phyloP scores from a whole-genome alignment of 1,284 basidiomycete genomes.

The Trametes polyzona region DNA sequence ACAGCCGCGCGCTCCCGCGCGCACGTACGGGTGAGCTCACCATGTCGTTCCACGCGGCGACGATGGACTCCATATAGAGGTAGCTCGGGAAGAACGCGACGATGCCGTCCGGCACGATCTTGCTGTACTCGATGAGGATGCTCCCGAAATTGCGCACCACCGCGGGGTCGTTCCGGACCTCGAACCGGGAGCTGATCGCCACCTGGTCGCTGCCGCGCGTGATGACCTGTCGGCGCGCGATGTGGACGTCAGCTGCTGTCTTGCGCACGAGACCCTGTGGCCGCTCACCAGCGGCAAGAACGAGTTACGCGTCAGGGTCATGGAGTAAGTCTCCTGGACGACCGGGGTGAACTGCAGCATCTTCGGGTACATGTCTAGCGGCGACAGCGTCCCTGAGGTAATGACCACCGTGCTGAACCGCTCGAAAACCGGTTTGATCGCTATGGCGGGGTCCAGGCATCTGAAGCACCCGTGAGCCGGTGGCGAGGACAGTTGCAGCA shows the following conservation, averaged over 20 bases:
- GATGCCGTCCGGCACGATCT: constrained; percentile 98
- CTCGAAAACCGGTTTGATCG: constrained; percentile 98
- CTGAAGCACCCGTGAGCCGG: constrained; percentile 43
- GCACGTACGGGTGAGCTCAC: constrained; percentile 47
- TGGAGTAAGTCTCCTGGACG: constrained; percentile 96
- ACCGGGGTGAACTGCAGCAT: constrained; percentile 99
- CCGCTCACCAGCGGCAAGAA: constrained; percentile 90
- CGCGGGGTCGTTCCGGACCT: constrained; percentile 98
- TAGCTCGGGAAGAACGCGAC: constrained; percentile 99
- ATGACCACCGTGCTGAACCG: constrained; percentile 98
- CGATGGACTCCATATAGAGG: constrained; percentile 99
- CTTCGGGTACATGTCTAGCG: constrained; percentile 99
- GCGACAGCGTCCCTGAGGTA: constrained; percentile 98
- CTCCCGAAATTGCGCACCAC: constrained; percentile 99
- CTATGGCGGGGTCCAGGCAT: constrained; percentile 96
- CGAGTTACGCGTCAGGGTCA: constrained; percentile 96
- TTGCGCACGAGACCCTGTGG: not conserved
- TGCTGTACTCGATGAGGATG: constrained; percentile 97
- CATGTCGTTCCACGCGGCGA: constrained; percentile 99
- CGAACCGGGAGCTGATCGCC: constrained; percentile 98
- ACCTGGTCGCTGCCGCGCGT: constrained; percentile 99
- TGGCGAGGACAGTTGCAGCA: not conserved
- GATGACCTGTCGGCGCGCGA: constrained; percentile 75
- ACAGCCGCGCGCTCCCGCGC: not conserved
- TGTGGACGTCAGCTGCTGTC: not conserved